A percentile compares a stretch with the other conserved stretches of the same genome.
Conservation (phyloP, 192 early-diverging fungal species). For the Phlyctochytrium planicorne region DNA sequence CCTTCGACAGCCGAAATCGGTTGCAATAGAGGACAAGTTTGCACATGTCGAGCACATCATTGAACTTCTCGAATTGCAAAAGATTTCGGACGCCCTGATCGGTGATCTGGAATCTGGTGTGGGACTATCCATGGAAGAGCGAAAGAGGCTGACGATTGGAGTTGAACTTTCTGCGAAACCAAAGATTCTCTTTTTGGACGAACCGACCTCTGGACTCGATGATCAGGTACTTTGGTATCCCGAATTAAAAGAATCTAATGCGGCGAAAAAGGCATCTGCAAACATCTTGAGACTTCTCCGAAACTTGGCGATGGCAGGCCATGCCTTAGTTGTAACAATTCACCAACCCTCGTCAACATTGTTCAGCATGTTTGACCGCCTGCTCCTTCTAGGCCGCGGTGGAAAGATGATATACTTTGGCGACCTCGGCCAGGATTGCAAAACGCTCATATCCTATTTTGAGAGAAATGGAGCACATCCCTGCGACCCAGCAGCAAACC, state of each 20-base stretch:
- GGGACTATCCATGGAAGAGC: conserved; percentile 82
- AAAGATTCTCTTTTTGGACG: conserved; percentile 87
- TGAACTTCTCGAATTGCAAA: conserved; percentile 69
- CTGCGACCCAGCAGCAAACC: conserved; percentile 68
- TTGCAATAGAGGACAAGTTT: conserved; percentile 66
- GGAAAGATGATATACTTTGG: conserved; percentile 85
- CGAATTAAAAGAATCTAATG: background rate
- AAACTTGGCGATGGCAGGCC: conserved; percentile 64
- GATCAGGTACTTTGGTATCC: conserved; percentile 39
- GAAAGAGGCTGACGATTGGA: conserved; percentile 87
- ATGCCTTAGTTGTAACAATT: conserved; percentile 82
- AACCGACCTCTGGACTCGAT: conserved; percentile 79
- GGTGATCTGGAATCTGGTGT: conserved; percentile 70
- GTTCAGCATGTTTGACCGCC: conserved; percentile 81
- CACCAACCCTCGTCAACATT: conserved; percentile 84
- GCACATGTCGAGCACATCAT: conserved; percentile 78
- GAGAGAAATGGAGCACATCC: conserved; percentile 67
- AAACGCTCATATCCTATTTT: conserved; percentile 69
- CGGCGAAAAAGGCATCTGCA: conserved; percentile 47
- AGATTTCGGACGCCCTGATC: conserved; percentile 70
- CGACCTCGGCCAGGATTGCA: conserved; percentile 67
- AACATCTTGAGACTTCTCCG: conserved; percentile 68
- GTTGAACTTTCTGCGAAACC: conserved; percentile 83
- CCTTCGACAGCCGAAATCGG: conserved; percentile 48
- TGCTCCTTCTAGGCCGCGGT: conserved; percentile 77